Evolutionary conservation across 371 early-diverging fungal genomes (phyloP).

Genomic region (Saksenaea oblongispora): DNA sequence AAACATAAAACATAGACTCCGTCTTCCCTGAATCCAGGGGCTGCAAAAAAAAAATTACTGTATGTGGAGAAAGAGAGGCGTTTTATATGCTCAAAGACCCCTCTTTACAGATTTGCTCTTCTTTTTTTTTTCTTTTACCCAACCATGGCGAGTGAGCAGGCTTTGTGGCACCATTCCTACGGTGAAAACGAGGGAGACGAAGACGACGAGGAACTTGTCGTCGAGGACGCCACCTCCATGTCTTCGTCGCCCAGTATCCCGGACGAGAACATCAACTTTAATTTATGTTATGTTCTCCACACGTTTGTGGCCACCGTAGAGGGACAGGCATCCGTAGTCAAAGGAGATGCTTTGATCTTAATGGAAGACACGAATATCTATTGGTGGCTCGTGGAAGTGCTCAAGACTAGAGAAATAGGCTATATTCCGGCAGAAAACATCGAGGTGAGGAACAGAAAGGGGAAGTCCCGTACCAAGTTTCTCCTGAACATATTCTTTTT

Average conservation of each 20-base stretch:
- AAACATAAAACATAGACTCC: background rate
- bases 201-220: slow-evolving; percentile 54
- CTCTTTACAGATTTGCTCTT: slow-evolving; percentile 3
- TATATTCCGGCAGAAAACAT: slow-evolving; percentile 97
- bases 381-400: slow-evolving; percentile 96
- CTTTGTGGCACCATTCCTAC: slow-evolving; percentile 23
- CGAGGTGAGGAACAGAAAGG: slow-evolving; percentile 56
- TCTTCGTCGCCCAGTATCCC: slow-evolving; percentile 63
- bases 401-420: slow-evolving; percentile 86
- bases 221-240: slow-evolving; percentile 45
- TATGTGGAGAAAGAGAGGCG: slow-evolving; percentile 5
- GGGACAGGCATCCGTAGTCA: slow-evolving; percentile 89
- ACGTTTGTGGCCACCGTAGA: slow-evolving; percentile 94
- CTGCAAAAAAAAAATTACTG: background rate
- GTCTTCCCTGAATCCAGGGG: background rate
- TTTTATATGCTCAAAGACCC: slow-evolving; percentile 3
- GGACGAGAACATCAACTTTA: slow-evolving; percentile 79
- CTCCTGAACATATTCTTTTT: slow-evolving; percentile 4
- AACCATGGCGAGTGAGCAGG: slow-evolving; percentile 10
- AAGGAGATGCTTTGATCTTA: slow-evolving; percentile 85
- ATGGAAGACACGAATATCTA: slow-evolving; percentile 95
- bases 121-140: background rate
- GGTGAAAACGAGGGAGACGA: slow-evolving; percentile 46
- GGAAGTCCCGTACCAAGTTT: background rate
- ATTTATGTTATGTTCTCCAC: slow-evolving; percentile 88